A percentile compares a stretch with the other conserved stretches of the same genome.
Evolutionary conservation across 2,329 filamentous ascomycete genomes (phyloP).

Genomic region (Venturia oleaginea): DNA sequence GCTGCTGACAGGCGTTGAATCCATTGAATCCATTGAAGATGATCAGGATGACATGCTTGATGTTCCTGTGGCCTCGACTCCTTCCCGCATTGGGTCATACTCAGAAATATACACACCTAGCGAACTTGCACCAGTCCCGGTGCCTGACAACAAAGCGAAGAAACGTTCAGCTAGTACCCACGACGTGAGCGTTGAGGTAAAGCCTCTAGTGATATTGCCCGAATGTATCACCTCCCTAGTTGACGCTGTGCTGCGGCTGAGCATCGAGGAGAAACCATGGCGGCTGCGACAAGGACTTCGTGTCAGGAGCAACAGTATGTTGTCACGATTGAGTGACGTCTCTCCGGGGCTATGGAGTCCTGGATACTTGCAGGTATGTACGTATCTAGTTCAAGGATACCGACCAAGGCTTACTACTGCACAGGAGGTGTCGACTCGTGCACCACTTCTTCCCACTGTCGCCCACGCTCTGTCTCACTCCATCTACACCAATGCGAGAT

Average conservation of each 20-base stretch:
- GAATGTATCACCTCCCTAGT: conserved; percentile 20
- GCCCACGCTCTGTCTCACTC: conserved; percentile 17
- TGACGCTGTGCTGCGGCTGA: conserved; percentile 28
- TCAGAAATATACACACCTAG: neutral
- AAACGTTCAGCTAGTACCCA: neutral
- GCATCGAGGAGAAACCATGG: conserved; percentile 23
- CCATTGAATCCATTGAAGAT: neutral
- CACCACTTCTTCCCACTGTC: conserved; percentile 17
- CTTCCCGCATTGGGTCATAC: neutral
- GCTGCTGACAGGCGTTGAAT: neutral
- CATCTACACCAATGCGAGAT: conserved; percentile 15
- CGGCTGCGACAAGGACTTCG: conserved; percentile 16
- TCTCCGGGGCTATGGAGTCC: conserved; percentile 33
- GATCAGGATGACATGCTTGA: conserved; percentile 1
- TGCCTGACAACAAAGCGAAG: neutral
- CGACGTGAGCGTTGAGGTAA: neutral
- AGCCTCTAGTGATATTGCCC: neutral
- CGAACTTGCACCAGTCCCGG: neutral
- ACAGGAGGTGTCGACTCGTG: conserved; percentile 16
- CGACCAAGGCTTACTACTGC: conserved; percentile 1
- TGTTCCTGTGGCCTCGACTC: neutral
- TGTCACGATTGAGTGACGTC: conserved; percentile 27
- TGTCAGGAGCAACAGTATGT: conserved; percentile 26
- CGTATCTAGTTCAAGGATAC: neutral
- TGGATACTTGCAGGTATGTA: conserved; percentile 25